These are phyloP conservation scores for Wickerhamomyces sp. DNA, from an alignment of 1,139 yeast genomes.

Conservation along the genomic window DNA sequence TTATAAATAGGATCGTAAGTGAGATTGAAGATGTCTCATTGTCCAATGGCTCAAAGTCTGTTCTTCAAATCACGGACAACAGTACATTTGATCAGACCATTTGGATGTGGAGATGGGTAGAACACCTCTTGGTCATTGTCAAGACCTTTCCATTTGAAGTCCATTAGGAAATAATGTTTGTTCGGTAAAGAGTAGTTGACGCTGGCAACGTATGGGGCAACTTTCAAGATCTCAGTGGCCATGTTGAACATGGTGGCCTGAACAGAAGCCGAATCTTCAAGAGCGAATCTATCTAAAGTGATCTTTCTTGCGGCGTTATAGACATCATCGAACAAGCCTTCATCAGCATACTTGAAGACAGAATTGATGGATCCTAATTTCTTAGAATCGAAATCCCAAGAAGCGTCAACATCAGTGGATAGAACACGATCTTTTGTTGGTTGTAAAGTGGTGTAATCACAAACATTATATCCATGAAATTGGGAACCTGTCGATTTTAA, in stretches of 20 bases:
- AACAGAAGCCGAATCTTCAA: slow-evolving; percentile 83
- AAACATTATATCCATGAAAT: slow-evolving; percentile 80
- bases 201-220: slow-evolving; percentile 49
- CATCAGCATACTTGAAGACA: slow-evolving; percentile 47
- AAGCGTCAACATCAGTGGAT: slow-evolving; percentile 79
- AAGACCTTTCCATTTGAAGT: slow-evolving; percentile 80
- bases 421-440: slow-evolving; percentile 82
- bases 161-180: slow-evolving; percentile 80
- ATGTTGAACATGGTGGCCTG: slow-evolving; percentile 96
- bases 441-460: slow-evolving; percentile 82
- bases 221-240: slow-evolving; percentile 64
- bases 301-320: slow-evolving; percentile 56
- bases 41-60: slow-evolving; percentile 35
- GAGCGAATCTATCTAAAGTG: slow-evolving; percentile 75
- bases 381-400: slow-evolving; percentile 62
- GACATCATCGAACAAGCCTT: slow-evolving; percentile 61
- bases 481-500: slow-evolving; percentile 92
- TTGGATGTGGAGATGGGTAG: slow-evolving; percentile 90
- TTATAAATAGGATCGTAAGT: no score
- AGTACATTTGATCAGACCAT: slow-evolving; percentile 82
- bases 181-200: slow-evolving; percentile 81
- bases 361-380: slow-evolving; percentile 45
- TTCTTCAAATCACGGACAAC: slow-evolving; percentile 62
- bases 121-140: slow-evolving; percentile 75
- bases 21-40: no score